Conservation (phyloP, 805 yeast genomes). For the Limtongia smithiae region DNA sequence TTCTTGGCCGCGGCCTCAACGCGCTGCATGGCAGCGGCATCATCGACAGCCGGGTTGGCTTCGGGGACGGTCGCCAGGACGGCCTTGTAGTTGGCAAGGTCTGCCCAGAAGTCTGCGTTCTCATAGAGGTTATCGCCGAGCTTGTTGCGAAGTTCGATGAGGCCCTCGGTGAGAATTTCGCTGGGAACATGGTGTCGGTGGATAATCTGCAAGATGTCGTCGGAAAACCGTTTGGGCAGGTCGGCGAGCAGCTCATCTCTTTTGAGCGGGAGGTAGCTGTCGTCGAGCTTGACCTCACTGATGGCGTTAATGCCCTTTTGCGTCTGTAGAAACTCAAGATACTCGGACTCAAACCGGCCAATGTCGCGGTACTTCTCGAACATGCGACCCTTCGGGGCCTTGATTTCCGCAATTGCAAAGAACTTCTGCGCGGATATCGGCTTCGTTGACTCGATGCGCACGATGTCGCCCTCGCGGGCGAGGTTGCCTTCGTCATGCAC, state of each 20-base stretch:
- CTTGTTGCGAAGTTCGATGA: background rate
- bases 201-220: slow-evolving; percentile 12
- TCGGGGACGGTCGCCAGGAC: no score
- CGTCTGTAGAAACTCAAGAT: slow-evolving; percentile 1
- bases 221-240: slow-evolving; percentile 3
- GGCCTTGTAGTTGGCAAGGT: slow-evolving; percentile 3
- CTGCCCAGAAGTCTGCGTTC: slow-evolving; percentile 6
- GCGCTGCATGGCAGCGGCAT: background rate
- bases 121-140: background rate
- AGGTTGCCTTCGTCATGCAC: slow-evolving; percentile 93
- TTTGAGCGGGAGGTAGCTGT: slow-evolving; percentile 6
- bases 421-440: slow-evolving; percentile 77
- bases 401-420: slow-evolving; percentile 94
- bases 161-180: background rate
- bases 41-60: no score
- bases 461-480: slow-evolving; percentile 93
- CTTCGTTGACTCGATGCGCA: slow-evolving; percentile 80
- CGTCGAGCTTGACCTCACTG: slow-evolving; percentile 3
- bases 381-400: slow-evolving; percentile 40
- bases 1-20: slow-evolving; percentile 1
- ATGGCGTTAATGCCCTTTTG: background rate
- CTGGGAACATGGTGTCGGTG: slow-evolving; percentile 11
- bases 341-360: slow-evolving; percentile 3
- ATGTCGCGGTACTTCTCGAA: slow-evolving; percentile 16
- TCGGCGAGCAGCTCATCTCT: background rate